Base-by-base conservation (phyloP, 148 eudicot genomes). In the Gaultheria prostrata region DNA sequence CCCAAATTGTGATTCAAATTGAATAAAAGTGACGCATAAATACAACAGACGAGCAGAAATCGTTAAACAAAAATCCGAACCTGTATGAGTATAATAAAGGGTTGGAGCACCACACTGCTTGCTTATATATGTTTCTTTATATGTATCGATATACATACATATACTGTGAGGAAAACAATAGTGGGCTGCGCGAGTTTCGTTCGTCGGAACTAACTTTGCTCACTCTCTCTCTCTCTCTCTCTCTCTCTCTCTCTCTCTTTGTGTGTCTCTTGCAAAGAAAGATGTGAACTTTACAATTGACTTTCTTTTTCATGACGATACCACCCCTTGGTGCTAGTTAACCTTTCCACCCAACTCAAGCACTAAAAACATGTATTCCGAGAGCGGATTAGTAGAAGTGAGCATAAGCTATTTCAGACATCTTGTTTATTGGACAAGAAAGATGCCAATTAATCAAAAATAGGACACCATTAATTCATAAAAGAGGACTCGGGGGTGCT, bases 121-220 rank as follows among this genome's bases (percentile, higher is more conserved):
- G 50, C 45, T 45, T n/a, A 24, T 2, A 39, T 7, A n/a, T 59
- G 67, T n/a, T 21, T 61, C 2, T 21, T 61, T n/a, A n/a, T 45
- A 76, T 14, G 17, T 14, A 76, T 45, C 11, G 14, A 48, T 0
- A 0, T n/a, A 46, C 30, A 33, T n/a, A 11, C 2, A 76, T 14
- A 48, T 20, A 75, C 1, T 21, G 30, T 43, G 78, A 43, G 18
- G 46, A 13, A n/a, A 74, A n/a, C 24, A 3, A 33, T 35, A n/a
- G 30, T 43, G 53, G 78, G 8, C 21, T 21, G 78, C 53, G 53
- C 78, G 53, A 75, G 78, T 75, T 75, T 74, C 10, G 53, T 75
- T 75, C 30, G 30, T 10, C 14, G n/a, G 20, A 73, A 18, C 39
- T 32, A 15, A 70, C 75, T 35, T 35, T 20, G 48, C 45, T 0